Conservation (phyloP, 1,284 basidiomycete species). For the Hortiboletus rubellus region DNA sequence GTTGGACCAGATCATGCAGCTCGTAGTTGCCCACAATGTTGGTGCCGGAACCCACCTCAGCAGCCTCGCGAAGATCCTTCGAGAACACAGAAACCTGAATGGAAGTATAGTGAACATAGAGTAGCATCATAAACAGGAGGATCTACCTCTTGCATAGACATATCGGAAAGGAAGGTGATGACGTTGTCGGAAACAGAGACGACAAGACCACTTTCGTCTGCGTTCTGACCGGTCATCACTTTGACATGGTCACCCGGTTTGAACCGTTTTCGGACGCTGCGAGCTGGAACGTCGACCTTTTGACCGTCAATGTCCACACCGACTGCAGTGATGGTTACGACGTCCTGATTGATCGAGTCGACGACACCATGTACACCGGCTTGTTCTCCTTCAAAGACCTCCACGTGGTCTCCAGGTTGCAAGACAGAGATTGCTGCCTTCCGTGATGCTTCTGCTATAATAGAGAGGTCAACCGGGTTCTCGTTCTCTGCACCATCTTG, state of each 20-base stretch:
- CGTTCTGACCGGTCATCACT: slow-evolving; percentile 94
- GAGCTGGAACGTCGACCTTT: slow-evolving; percentile 84
- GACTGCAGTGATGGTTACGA: slow-evolving; percentile 82
- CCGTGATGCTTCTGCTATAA: slow-evolving; percentile 86
- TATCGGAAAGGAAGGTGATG: slow-evolving; percentile 96
- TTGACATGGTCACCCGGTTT: slow-evolving; percentile 98
- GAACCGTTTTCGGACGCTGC: slow-evolving; percentile 93
- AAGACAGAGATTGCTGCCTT: slow-evolving; percentile 87
- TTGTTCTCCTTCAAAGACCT: slow-evolving; percentile 97
- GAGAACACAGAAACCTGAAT: slow-evolving; percentile 91
- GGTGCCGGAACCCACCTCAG: slow-evolving; percentile 89
- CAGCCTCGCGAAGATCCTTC: slow-evolving; percentile 96
- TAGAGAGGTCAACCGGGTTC: slow-evolving; percentile 69
- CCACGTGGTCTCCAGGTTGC: slow-evolving; percentile 97
- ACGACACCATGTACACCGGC: slow-evolving; percentile 91
- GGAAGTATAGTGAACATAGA: neutral
- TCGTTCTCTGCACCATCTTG: slow-evolving; percentile 66
- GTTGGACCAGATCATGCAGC: slow-evolving; percentile 93
- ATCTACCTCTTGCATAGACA: slow-evolving; percentile 88
- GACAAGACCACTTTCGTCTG: slow-evolving; percentile 94
- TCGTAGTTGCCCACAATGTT: slow-evolving; percentile 94
- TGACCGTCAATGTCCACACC: slow-evolving; percentile 84
- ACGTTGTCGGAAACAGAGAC: slow-evolving; percentile 90
- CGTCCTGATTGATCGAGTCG: slow-evolving; percentile 85
- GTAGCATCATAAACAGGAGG: neutral